Base-by-base conservation (phyloP, 768 basidiomycete species). In the Phanerodontia chrysosporium region DNA sequence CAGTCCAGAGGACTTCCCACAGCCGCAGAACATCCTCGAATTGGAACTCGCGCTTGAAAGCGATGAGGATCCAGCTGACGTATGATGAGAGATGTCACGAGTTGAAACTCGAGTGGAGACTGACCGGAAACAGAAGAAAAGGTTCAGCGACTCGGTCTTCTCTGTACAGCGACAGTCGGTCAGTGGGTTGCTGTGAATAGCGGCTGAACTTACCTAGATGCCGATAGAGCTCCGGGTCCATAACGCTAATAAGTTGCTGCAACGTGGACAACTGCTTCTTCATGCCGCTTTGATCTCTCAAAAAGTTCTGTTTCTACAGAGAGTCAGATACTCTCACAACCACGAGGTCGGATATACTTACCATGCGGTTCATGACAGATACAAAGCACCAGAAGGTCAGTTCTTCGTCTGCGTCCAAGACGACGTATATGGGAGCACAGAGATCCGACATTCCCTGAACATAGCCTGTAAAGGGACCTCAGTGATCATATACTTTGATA, bases 381-480 rank as follows among this genome's bases (percentile, higher is more conserved):
- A 91, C 94, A 67, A 99, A 94, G 68, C 93, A 94, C 95, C 95
- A 98, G 74, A 98, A 98, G 1, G 92, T 92, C 74, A 92, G 73
- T 55, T 89, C 90, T 67, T 96, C 95, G 62, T 97, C 89, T 7
- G 85, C 90, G 54, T 82, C 86, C 82, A 92, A 87, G 16, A 95
- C 91, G 25, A 98, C 87, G 67, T 98, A 98, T 6, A 98, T 74
- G 13, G 97, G 97, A 3, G 92, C 89, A 65, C 92, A 91, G 14
- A 99, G 82, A 73, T 99, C 97, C 2, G 92, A 94, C 97, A 98
- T 98, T 30, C 97, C 97, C 73, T 98, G 97, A 4, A 98, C 97
- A 70, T 98, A 98, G 28, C 95, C 94, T 89, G 61, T 28, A 48
- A n/a, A n/a, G n/a, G n/a, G n/a, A n/a, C n/a, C n/a, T n/a, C n/a